These are phyloP conservation scores for Actinomortierella ambigua DNA, from an alignment of 371 early-diverging fungal genomes.

Conservation along the genomic window DNA sequence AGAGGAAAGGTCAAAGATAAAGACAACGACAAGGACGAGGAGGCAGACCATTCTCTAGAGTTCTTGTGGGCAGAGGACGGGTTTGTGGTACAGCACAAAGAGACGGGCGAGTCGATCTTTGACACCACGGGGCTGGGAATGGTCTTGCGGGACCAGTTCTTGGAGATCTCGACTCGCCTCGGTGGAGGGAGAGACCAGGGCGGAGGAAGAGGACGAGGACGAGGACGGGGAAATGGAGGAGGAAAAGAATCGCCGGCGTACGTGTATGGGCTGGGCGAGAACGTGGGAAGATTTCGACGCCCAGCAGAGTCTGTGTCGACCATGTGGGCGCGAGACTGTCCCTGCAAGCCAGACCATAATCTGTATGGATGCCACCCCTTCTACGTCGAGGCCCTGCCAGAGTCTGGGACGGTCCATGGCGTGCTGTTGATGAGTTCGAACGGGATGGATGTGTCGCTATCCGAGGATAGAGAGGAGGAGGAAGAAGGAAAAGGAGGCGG, in stretches of 20 bases:
- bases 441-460: slow-evolving; percentile 71
- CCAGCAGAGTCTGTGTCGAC: slow-evolving; percentile 32
- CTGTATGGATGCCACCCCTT: slow-evolving; percentile 73
- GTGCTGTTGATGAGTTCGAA: slow-evolving; percentile 61
- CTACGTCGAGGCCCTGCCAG: slow-evolving; percentile 60
- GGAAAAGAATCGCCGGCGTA: slow-evolving; percentile 31
- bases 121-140: slow-evolving; percentile 57
- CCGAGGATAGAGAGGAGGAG: slow-evolving; percentile 27
- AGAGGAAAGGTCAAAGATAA: too few relatives aligned
- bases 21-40: not conserved
- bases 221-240: slow-evolving; percentile 2
- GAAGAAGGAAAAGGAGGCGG: too few relatives aligned
- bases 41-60: slow-evolving; percentile 36
- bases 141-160: slow-evolving; percentile 70
- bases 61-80: slow-evolving; percentile 54
- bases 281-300: slow-evolving; percentile 56
- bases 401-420: slow-evolving; percentile 64
- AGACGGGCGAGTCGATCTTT: slow-evolving; percentile 53
- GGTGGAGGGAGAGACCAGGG: slow-evolving; percentile 40
- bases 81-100: slow-evolving; percentile 56
- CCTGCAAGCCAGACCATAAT: slow-evolving; percentile 54
- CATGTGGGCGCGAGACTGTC: slow-evolving; percentile 60
- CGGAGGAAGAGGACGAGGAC: slow-evolving; percentile 11
- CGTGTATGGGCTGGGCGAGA: slow-evolving; percentile 73
- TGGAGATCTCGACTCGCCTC: slow-evolving; percentile 59